Base-by-base conservation (phyloP, 164 flowering plant genomes). In the Dillenia suffruticosa region DNA sequence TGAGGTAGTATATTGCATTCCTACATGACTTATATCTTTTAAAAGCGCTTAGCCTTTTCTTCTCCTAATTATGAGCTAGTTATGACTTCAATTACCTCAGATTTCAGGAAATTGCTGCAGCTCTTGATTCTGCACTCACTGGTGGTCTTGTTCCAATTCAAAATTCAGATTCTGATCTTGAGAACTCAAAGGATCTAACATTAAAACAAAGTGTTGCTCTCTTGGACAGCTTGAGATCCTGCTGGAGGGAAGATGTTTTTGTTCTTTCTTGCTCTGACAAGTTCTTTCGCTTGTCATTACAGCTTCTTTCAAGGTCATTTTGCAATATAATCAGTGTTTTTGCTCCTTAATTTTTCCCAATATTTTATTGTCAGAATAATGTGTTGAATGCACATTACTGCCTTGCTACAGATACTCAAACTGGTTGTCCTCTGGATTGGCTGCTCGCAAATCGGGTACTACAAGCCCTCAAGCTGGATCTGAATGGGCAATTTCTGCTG, bases 101-200 rank as follows among this genome's bases (percentile, higher is more conserved):
- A 74, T 89, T 92, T 81, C 99, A 91, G 78, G 99, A 95, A 77
- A 91, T 95, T 70, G 99, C 99, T 22, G 89, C 89, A 19, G 71
- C 89, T 64, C 62, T 95, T 61, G 96, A 91, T 81, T 82, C 93
- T 63, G 87, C 82, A 54, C 92, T 95, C 56, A 55, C 40, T 57
- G 57, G 61, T 60, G 19, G 46, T 68, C 85, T 95, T 56, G 71
- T 72, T 16, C 85, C 82, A 49, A 69, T 78, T 66, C 84, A 77
- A 10, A 77, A 52, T 66, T 51, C 72, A 64, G 61, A 68, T 32
- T 54, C 82, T 64, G 77, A 62, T 52, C 54, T 69, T 70, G 82
- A 56, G 53, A 64, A 60, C 51, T 56, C 70, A 57, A 78, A 13
- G 59, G 77, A 60, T 45, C 63, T 95, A 57, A 82, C 82, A 16